phyloP scores from a whole-genome alignment of 179 eudicot genomes.

The Beta corolliflora region DNA sequence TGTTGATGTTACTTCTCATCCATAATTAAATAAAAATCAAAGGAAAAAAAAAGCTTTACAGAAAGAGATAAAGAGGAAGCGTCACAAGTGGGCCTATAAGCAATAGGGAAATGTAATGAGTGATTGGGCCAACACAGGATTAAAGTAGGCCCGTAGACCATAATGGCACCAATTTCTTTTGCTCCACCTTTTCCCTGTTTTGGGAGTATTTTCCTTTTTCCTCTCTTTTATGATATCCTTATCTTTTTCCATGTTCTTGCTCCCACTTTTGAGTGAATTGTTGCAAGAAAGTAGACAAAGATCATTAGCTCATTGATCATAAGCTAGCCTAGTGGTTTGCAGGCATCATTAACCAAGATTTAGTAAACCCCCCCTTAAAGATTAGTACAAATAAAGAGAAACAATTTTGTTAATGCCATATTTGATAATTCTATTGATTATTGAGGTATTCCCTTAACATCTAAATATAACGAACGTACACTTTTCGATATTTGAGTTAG shows the following conservation, averaged over 20 bases:
- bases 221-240: not conserved
- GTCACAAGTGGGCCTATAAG: constrained; percentile 20
- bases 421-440: too few relatives aligned
- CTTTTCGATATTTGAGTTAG: too few relatives aligned
- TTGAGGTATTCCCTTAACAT: too few relatives aligned
- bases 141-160: constrained; percentile 18
- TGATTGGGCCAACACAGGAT: constrained; percentile 19
- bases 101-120: constrained; percentile 16
- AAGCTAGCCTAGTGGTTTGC: constrained; percentile 12
- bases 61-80: constrained; percentile 8
- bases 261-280: constrained; percentile 32
- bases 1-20: constrained; percentile 20
- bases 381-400: not conserved
- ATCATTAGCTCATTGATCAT: constrained; percentile 31
- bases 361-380: not conserved
- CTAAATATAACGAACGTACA: too few relatives aligned
- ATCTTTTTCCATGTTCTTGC: constrained; percentile 12
- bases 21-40: too few relatives aligned
- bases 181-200: constrained; percentile 4
- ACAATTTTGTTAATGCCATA: too few relatives aligned
- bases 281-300: constrained; percentile 30
- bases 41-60: constrained; percentile 6
- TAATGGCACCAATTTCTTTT: constrained; percentile 19
- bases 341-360: constrained; percentile 11
- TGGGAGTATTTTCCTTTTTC: constrained; percentile 20